Evolutionary conservation across 805 yeast species (phyloP).

Genomic region (Saccharomycopsis selenospora): DNA sequence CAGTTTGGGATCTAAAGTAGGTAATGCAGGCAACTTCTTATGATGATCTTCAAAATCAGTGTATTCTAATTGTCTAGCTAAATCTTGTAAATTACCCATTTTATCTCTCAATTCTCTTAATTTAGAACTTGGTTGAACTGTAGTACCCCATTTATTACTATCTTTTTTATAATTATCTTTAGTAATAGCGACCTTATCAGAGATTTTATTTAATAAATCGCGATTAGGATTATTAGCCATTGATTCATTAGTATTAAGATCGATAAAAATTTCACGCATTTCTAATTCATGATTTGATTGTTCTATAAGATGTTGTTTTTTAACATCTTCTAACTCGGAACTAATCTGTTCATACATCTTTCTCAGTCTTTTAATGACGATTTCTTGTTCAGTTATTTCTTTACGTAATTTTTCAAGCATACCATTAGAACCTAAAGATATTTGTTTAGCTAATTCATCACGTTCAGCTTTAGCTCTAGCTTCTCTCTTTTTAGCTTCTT

Average conservation of each 20-base stretch:
- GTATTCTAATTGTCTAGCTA: slow-evolving; percentile 81
- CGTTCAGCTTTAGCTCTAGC: slow-evolving; percentile 41
- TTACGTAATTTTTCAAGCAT: slow-evolving; percentile 47
- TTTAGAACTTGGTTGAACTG: slow-evolving; percentile 70
- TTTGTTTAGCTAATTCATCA: slow-evolving; percentile 44
- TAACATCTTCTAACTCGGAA: slow-evolving; percentile 36
- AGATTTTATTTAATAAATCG: slow-evolving; percentile 22
- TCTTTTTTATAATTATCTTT: slow-evolving; percentile 34
- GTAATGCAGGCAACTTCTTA: slow-evolving; percentile 23
- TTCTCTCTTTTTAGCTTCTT: slow-evolving; percentile 34
- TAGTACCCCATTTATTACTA: slow-evolving; percentile 35
- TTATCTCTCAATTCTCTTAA: slow-evolving; percentile 67
- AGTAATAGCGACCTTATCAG: slow-evolving; percentile 28
- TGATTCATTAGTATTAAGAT: slow-evolving; percentile 43
- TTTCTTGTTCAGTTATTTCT: slow-evolving; percentile 54
- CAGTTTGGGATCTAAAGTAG: slow-evolving; percentile 16
- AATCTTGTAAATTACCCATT: slow-evolving; percentile 78
- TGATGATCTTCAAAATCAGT: slow-evolving; percentile 65
- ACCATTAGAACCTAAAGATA: slow-evolving; percentile 59
- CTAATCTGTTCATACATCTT: slow-evolving; percentile 40
- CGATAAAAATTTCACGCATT: slow-evolving; percentile 62
- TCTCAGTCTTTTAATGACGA: slow-evolving; percentile 46
- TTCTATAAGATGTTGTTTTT: slow-evolving; percentile 38
- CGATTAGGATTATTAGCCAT: background rate
- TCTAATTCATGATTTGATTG: slow-evolving; percentile 73